Base-by-base conservation (phyloP, 805 yeast species). In the Candida loeiensis region DNA sequence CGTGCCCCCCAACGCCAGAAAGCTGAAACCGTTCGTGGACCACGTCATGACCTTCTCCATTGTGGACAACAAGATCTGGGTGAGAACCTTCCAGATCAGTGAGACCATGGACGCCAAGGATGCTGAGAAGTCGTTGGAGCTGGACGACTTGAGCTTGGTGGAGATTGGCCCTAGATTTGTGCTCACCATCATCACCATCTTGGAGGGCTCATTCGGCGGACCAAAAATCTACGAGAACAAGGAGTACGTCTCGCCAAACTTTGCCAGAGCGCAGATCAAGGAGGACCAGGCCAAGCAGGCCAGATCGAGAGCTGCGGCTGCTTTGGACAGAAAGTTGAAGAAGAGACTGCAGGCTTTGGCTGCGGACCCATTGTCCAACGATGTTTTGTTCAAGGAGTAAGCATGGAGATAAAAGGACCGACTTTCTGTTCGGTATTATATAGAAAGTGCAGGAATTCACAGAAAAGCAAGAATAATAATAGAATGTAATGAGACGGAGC, bases 111-210 rank as follows among this genome's bases (percentile, higher is more conserved):
- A 79, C 41, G 77, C 75, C 34, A 82, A 77, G 45, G 81, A 80
- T 43, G 69, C 70, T 36, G 81, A 73, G 41, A 46, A 47, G 36
- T 64, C 61, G 29, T 66, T 58, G 12, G 64, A 63, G n/a, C 63
- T 62, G 24, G 79, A 79, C 28, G 87, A 88, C 46, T 63, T 86
- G 46, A 79, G 88, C 13, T 72, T 93, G 53, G 85, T 93, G 43
- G 99, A 93, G 71, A 88, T 93, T 51, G 99, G 99, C 3, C 99
- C 99, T 38, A 79, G 99, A 63, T 83, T 89, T 49, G 98, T 93
- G 24, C 74, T 93, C 70, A 91, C 98, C 2, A 81, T 84, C 47
- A 90, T 93, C 51, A 82, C 95, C 44, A 80, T 93, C 39, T 74
- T 91, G 48, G 98, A 93, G 69, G 99, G 99, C 36, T 88, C 97